A percentile compares a stretch with the other conserved stretches of the same genome.
These are phyloP conservation scores for Mycena albidolilacea DNA, from an alignment of 768 basidiomycete species.

Conservation along the genomic window DNA sequence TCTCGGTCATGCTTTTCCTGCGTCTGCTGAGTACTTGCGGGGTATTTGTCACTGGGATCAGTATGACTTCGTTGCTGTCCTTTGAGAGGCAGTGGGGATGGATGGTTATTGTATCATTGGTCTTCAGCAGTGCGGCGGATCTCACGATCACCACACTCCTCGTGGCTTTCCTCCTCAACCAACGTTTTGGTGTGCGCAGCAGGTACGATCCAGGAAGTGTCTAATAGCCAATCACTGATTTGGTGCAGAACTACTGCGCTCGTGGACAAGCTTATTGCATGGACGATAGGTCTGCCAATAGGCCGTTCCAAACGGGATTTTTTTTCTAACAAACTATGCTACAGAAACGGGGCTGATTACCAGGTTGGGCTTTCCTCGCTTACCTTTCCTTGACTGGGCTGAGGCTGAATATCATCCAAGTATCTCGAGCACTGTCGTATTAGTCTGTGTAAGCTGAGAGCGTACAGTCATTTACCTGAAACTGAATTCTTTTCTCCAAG, in stretches of 20 bases:
- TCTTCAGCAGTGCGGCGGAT: background rate
- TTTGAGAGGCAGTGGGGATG: background rate
- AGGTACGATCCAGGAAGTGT: background rate
- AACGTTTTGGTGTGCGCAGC: background rate
- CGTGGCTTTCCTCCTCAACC: background rate
- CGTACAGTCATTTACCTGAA: background rate
- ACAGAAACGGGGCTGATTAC: conserved; percentile 2
- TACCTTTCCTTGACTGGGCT: too few species aligned
- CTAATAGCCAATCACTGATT: background rate
- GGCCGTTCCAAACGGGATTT: background rate
- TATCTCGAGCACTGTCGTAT: background rate
- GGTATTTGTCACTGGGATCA: too few species aligned
- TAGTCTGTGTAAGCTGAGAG: background rate
- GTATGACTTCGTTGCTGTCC: background rate
- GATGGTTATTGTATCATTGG: background rate
- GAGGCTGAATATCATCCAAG: background rate
- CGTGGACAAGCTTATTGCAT: background rate
- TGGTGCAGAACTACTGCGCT: background rate
- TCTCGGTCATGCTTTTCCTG: background rate
- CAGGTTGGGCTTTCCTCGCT: background rate
- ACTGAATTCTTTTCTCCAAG: background rate
- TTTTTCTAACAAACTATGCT: background rate
- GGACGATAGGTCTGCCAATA: background rate
- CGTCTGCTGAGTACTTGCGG: background rate
- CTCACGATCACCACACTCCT: background rate